These are phyloP conservation scores for Sphaerobolus stellatus DNA, from an alignment of 1,284 basidiomycete genomes.

Conservation along the genomic window DNA sequence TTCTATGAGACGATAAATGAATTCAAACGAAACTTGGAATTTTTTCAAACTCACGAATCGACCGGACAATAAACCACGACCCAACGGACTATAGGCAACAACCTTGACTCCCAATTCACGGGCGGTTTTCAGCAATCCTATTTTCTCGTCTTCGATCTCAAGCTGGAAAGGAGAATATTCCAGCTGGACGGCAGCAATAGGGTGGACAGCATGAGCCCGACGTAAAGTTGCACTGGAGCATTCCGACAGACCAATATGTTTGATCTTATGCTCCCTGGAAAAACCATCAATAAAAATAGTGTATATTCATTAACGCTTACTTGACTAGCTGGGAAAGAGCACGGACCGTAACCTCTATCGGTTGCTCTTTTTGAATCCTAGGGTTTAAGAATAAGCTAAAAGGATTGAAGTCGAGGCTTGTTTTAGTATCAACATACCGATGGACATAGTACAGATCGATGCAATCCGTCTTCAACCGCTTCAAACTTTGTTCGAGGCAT, in stretches of 20 bases:
- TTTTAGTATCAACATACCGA: conserved; percentile 30
- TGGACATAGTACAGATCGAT: conserved; percentile 51
- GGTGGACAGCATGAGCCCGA: conserved; percentile 60
- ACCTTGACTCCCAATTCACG: conserved; percentile 54
- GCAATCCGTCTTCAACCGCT: conserved; percentile 43
- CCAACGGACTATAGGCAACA: conserved; percentile 62
- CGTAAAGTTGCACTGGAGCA: conserved; percentile 56
- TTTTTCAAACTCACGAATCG: conserved; percentile 40
- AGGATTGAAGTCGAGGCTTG: too few relatives aligned
- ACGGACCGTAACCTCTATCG: conserved; percentile 51
- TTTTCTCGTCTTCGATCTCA: conserved; percentile 49
- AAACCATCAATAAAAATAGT: too few relatives aligned
- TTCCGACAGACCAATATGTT: conserved; percentile 64
- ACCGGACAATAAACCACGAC: conserved; percentile 63
- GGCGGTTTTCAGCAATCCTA: conserved; percentile 47
- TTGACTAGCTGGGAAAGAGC: conserved; percentile 57
- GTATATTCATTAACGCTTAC: too few relatives aligned
- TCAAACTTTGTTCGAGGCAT: conserved; percentile 37
- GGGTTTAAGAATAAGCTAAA: too few relatives aligned
- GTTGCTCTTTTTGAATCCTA: conserved; percentile 42
- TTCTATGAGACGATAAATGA: conserved; percentile 40
- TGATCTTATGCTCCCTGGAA: conserved; percentile 55
- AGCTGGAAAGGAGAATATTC: conserved; percentile 64
- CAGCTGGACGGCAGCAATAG: conserved; percentile 61
- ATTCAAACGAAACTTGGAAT: neutral